Percentiles rank a stretch among this genome's conserved stretches.
Conservation (phyloP, 257 asterid genomes). For the Rehmannia glutinosa region DNA sequence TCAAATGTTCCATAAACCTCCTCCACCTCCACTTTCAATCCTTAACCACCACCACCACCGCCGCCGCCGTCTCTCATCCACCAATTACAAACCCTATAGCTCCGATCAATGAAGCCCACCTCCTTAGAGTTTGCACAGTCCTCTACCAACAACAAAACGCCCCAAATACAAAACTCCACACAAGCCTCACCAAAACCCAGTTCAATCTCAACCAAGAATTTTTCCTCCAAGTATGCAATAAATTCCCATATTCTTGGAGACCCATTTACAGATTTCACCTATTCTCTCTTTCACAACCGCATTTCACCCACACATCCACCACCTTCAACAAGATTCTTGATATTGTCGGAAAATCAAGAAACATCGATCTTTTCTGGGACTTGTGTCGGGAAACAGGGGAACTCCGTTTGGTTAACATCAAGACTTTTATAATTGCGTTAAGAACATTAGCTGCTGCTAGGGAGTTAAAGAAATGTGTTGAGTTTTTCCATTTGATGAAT, state of each 20-base stretch:
- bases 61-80: constrained; percentile 14
- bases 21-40: constrained; percentile 30
- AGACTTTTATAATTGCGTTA: constrained; percentile 58
- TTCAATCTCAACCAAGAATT: constrained; percentile 74
- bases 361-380: constrained; percentile 78
- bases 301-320: constrained; percentile 61
- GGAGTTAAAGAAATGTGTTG: constrained; percentile 81
- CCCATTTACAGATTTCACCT: constrained; percentile 76
- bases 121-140: constrained; percentile 70
- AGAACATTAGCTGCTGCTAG: constrained; percentile 65
- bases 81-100: constrained; percentile 13
- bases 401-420: constrained; percentile 50
- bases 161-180: constrained; percentile 48
- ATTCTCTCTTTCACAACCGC: constrained; percentile 43
- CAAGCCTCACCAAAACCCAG: constrained; percentile 41
- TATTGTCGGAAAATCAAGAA: constrained; percentile 74
- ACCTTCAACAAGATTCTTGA: constrained; percentile 79
- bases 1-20: constrained; percentile 20
- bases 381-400: constrained; percentile 58
- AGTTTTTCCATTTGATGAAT: constrained; percentile 76
- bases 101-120: constrained; percentile 59
- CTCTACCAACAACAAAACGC: constrained; percentile 90
- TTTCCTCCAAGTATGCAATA: constrained; percentile 85
- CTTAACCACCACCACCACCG: constrained; percentile 20
- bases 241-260: constrained; percentile 77